Conservation (phyloP, 345 rosid species). For the Salix brachista region DNA sequence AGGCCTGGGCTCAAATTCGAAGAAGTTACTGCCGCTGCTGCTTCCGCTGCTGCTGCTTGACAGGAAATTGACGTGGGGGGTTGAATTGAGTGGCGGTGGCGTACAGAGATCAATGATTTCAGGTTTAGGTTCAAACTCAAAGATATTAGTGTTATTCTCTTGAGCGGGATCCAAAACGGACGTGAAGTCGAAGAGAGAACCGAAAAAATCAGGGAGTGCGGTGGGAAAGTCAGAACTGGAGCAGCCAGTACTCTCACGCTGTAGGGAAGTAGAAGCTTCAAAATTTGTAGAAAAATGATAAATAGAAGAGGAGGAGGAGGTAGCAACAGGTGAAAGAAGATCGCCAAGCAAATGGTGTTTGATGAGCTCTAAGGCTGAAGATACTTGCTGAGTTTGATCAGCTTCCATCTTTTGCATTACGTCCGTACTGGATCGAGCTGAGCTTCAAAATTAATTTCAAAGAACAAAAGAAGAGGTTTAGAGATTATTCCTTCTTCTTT, state of each 20-base stretch:
- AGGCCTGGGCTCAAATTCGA: constrained; percentile 27
- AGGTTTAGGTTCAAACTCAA: constrained; percentile 43
- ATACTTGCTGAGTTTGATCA: constrained; percentile 25
- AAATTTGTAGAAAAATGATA: not conserved
- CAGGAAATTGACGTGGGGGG: not conserved
- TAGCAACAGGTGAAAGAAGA: constrained; percentile 10
- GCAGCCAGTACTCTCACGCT: not conserved
- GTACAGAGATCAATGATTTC: constrained; percentile 31
- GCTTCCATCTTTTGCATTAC: constrained; percentile 26
- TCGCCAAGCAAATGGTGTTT: constrained; percentile 56
- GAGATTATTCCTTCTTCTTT: too few relatives aligned
- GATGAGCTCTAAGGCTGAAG: constrained; percentile 43
- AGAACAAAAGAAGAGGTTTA: not conserved
- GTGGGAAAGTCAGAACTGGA: constrained; percentile 27
- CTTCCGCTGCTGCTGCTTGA: not conserved
- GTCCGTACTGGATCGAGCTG: not conserved
- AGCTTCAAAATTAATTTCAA: not conserved
- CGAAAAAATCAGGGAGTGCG: constrained; percentile 12
- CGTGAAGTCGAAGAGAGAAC: constrained; percentile 20
- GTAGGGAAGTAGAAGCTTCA: not conserved
- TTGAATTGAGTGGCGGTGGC: constrained; percentile 14
- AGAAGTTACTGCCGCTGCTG: not conserved
- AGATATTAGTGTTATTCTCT: constrained; percentile 7
- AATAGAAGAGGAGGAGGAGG: not conserved
- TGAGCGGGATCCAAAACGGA: not conserved